Evolutionary conservation across 108 stramenopile genomes (phyloP), one percentile per base, ranked within the genome.

Genomic region (Skeletonema marinoi): DNA sequence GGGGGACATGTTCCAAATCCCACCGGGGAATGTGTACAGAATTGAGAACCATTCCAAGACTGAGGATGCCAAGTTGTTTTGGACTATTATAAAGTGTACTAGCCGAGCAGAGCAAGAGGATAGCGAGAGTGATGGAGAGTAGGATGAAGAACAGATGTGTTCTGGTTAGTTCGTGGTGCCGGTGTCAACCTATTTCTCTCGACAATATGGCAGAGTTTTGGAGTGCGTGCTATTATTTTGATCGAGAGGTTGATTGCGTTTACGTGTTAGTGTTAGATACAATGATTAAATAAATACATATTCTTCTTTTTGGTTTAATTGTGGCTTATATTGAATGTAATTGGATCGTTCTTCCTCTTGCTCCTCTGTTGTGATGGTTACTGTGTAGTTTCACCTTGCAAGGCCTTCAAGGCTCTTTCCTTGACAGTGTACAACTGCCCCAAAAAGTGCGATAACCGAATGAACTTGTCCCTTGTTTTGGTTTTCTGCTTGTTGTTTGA

Each of bases 1-100:
- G 51, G 97, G 98, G 0, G 98, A 99, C 83, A 86, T 93, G 75
- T 99, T 99, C 75, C 90, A 92, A 35, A 88, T 99, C 35, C 98
- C 98, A 30, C 97, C 97, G 8, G 93, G 94, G 51, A 99, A 98
- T 75, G 86, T 89, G 32, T 99, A 99, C 71, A 73, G 96, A 46
- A 81, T 98, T 31, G 83, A 95, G 71, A 98, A 98, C 83, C 98
- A 97, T 77, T 92, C 92, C 29, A 83, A 74, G 65, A 81, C 73
- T 12, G 85, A 79, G 9, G 74, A 88, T 64, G 89, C 88, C 56
- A 67, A 81, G 39, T 79, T 98, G 73, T 97, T 92, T 58, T 98
- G 96, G 96, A 93, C 91, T 8, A 96, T 98, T 71, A 91, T 98
- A 48, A 83, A 83, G 67, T 83, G 82, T 60, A 78, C 77, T 30